phyloP scores from a whole-genome alignment of 176 grass and related monocot species.

The Avena sativa region DNA sequence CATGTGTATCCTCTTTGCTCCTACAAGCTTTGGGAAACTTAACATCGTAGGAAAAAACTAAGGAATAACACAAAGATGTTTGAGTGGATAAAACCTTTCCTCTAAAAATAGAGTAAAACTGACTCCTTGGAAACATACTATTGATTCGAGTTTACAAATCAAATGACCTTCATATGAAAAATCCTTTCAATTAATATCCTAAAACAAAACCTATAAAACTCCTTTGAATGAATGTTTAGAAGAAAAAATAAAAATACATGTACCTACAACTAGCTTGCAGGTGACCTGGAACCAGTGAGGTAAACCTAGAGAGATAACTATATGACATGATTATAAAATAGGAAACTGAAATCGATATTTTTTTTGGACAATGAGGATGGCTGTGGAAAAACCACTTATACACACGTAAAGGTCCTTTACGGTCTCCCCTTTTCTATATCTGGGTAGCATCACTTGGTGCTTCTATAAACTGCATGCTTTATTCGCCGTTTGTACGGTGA shows the following conservation, averaged over 20 bases:
- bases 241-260: background rate
- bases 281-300: background rate
- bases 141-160: background rate
- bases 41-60: too few relatives aligned
- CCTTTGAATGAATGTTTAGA: background rate
- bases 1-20: too few relatives aligned
- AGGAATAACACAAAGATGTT: too few relatives aligned
- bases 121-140: background rate
- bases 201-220: background rate
- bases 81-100: too few relatives aligned
- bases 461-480: slow-evolving; percentile 15
- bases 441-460: background rate
- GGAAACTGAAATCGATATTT: background rate
- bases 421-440: background rate
- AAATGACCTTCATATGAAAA: background rate
- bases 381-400: background rate
- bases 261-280: background rate
- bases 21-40: too few relatives aligned
- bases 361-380: background rate
- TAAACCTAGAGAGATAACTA: background rate
- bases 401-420: background rate
- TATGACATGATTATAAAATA: background rate
- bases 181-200: background rate
- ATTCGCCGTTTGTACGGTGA: slow-evolving; percentile 22
- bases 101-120: too few relatives aligned